Percentiles rank a stretch among this genome's conserved stretches.
Evolutionary conservation across 768 basidiomycete species (phyloP).

Genomic region (Mycena latifolia): DNA sequence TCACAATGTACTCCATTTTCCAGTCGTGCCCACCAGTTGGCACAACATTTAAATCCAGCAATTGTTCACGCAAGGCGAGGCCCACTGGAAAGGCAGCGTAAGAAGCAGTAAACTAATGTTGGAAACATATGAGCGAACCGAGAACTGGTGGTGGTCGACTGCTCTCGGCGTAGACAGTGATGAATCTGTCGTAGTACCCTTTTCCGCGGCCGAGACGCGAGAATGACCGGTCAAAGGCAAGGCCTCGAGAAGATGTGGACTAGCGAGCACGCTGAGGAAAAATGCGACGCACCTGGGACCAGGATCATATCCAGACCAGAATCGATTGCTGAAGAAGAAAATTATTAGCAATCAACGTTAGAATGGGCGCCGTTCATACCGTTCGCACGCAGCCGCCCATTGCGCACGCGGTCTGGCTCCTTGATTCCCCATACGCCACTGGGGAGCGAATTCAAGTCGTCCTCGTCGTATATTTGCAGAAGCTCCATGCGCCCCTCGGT

Average conservation of each 20-base stretch:
- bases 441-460: constrained; percentile 70
- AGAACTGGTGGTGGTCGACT: constrained; percentile 65
- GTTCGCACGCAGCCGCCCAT: constrained; percentile 58
- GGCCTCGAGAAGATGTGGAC: constrained; percentile 54
- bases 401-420: constrained; percentile 66
- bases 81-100: constrained; percentile 63
- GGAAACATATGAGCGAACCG: constrained; percentile 53
- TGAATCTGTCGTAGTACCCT: constrained; percentile 85
- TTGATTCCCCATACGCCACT: constrained; percentile 81
- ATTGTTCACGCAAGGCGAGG: constrained; percentile 72
- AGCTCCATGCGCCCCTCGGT: constrained; percentile 72
- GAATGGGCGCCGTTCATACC: constrained; percentile 55
- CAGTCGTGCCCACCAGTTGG: constrained; percentile 72
- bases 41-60: constrained; percentile 63
- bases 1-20: constrained; percentile 72
- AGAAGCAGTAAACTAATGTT: constrained; percentile 24
- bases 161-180: constrained; percentile 64
- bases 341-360: constrained; percentile 8
- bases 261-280: constrained; percentile 6
- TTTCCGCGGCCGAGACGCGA: constrained; percentile 86
- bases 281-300: constrained; percentile 64
- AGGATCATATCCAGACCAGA: constrained; percentile 70
- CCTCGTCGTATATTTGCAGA: constrained; percentile 67
- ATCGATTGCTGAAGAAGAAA: constrained; percentile 49
- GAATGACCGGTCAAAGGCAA: constrained; percentile 79